A percentile compares a stretch with the other conserved stretches of the same genome.
These are phyloP conservation scores for Puccinellia tenuiflora DNA, from an alignment of 176 grass and related monocot genomes.

Conservation along the genomic window DNA sequence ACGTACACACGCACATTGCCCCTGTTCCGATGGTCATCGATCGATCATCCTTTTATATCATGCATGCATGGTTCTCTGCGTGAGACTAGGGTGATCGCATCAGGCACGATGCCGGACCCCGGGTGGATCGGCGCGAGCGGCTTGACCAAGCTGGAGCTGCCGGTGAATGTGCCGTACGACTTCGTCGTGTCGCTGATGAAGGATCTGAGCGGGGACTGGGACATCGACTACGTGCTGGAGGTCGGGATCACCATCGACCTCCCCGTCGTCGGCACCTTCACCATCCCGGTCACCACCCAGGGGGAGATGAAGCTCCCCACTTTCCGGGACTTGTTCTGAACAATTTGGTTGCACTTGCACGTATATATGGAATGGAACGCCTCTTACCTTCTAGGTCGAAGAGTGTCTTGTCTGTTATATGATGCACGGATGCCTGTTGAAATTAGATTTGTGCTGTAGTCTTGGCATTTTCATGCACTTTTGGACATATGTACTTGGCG, in stretches of 20 bases:
- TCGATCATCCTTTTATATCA: background rate
- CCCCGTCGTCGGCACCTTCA: conserved; percentile 66
- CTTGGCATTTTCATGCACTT: too few relatives aligned
- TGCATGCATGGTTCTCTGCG: background rate
- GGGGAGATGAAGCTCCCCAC: conserved; percentile 88
- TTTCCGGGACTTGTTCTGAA: conserved; percentile 54
- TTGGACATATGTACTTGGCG: too few relatives aligned
- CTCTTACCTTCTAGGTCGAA: too few relatives aligned
- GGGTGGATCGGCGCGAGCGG: conserved; percentile 61
- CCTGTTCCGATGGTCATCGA: too few relatives aligned
- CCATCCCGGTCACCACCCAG: conserved; percentile 60
- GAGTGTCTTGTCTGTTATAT: too few relatives aligned
- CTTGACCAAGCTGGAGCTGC: conserved; percentile 64
- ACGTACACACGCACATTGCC: background rate
- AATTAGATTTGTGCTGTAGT: too few relatives aligned
- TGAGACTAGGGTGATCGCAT: conserved; percentile 35
- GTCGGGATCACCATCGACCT: conserved; percentile 72
- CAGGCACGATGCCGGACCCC: conserved; percentile 66
- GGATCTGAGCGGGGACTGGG: conserved; percentile 68
- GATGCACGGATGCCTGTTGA: too few relatives aligned
- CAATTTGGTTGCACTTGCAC: too few relatives aligned
- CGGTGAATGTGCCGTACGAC: conserved; percentile 71
- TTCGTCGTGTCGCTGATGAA: conserved; percentile 52
- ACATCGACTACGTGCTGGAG: conserved; percentile 66
- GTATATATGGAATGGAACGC: too few relatives aligned